Base-by-base conservation (phyloP, 1,139 yeast genomes). In the Yamadazyma songkhlaensis region DNA sequence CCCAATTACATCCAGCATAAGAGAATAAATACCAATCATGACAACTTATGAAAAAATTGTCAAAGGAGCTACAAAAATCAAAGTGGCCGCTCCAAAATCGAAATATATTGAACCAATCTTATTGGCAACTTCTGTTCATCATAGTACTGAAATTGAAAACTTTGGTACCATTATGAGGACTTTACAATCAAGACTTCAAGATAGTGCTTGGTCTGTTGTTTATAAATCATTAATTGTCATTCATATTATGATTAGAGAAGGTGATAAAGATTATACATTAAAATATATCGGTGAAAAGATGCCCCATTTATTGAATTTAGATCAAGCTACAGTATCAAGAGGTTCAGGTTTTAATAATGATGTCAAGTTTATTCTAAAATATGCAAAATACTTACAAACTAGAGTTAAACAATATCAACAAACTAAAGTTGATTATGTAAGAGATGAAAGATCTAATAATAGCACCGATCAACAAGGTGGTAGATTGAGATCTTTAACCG, bases 1-100 rank as follows among this genome's bases (percentile, higher is more conserved):
- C 6, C 20, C 20, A 17, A 21, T 31, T 23, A 12, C 20, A 4
- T 26, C 20, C 20, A 17, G 20, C 20, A 17, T 17, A 17, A 17
- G 20, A 17, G 20, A 17, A 17, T 17, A 17, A 17, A 17, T 17
- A 17, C 20, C 4, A 4, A 17, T 17, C 20, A 71, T 71, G 75
- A 68, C 74, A 22, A 72, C 75, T 6, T 69, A 68, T 48, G 74
- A 67, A 43, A 67, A 70, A 50, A 65, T 68, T 34, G 74, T 68
- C 39, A 65, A 71, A 51, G 76, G 76, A 14, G 76, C 77, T 47
- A 72, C 77, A 43, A 70, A 68, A 47, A 64, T 68, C 38, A 67
- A 81, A 75, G 79, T 89, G 65, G 97, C 98, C n/a, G 96, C 97
- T 21, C 98, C 98, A 11, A 92, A 92, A 64, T 84, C 95, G 31